These are phyloP conservation scores for Acanthamoeba culbertsoni DNA, from an alignment of 208 protist genomes.

Conservation along the genomic window DNA sequence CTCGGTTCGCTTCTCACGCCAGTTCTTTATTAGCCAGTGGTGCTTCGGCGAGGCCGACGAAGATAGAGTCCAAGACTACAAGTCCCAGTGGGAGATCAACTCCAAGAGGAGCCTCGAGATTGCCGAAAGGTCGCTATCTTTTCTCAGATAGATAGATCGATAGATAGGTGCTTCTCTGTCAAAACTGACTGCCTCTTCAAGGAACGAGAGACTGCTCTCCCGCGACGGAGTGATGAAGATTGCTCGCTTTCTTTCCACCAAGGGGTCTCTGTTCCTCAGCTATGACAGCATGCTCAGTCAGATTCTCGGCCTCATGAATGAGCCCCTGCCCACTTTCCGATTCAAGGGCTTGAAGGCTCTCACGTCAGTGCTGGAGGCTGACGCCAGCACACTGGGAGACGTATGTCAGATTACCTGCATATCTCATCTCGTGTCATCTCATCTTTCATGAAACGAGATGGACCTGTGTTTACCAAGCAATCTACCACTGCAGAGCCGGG, in stretches of 20 bases:
- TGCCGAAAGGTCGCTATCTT: conserved; percentile 10
- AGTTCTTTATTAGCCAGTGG: conserved; percentile 60
- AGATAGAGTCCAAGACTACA: conserved; percentile 51
- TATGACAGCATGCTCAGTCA: conserved; percentile 45
- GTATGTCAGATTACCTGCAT: neutral
- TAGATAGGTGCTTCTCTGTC: too few relatives aligned
- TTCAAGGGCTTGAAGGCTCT: conserved; percentile 47
- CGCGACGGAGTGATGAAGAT: conserved; percentile 51
- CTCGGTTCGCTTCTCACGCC: conserved; percentile 23
- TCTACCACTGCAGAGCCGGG: neutral
- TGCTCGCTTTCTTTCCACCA: conserved; percentile 30
- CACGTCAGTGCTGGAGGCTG: neutral
- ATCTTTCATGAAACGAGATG: neutral
- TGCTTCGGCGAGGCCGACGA: neutral
- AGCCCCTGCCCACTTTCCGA: conserved; percentile 45
- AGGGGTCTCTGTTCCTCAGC: conserved; percentile 10
- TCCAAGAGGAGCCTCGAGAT: neutral
- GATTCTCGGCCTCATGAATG: conserved; percentile 31
- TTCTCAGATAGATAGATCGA: too few relatives aligned
- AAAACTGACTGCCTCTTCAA: neutral
- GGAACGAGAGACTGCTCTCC: neutral
- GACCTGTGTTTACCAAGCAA: neutral
- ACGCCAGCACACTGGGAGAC: conserved; percentile 15
- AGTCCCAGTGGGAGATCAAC: conserved; percentile 33
- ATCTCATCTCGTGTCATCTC: neutral